Evolutionary conservation across 2,329 filamentous ascomycete genomes (phyloP).

Genomic region (Fusarium agapanthi): DNA sequence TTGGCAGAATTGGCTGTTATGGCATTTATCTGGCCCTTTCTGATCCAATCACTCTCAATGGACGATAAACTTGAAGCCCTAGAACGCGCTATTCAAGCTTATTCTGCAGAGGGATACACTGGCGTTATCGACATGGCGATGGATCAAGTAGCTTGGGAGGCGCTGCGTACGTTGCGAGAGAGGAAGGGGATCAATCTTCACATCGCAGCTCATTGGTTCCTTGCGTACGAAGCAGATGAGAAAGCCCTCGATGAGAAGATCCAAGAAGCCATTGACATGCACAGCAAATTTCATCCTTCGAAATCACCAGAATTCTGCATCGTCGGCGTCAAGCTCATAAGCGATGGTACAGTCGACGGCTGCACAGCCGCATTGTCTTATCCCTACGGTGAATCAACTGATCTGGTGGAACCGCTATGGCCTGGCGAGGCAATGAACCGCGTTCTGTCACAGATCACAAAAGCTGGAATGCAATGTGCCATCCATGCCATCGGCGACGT

Average conservation of each 20-base stretch:
- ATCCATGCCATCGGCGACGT: slow-evolving; percentile 73
- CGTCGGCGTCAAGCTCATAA: slow-evolving; percentile 71
- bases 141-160: slow-evolving; percentile 58
- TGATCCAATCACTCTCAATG: slow-evolving; percentile 51
- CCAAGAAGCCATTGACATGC: slow-evolving; percentile 54
- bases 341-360: slow-evolving; percentile 71
- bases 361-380: slow-evolving; percentile 69
- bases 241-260: slow-evolving; percentile 51
- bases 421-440: slow-evolving; percentile 57
- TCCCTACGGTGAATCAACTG: slow-evolving; percentile 62
- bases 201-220: slow-evolving; percentile 57
- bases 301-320: slow-evolving; percentile 49
- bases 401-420: slow-evolving; percentile 63
- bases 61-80: slow-evolving; percentile 54
- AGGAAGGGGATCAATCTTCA: slow-evolving; percentile 50
- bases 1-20: slow-evolving; percentile 56
- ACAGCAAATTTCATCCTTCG: slow-evolving; percentile 39
- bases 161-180: slow-evolving; percentile 49
- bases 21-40: slow-evolving; percentile 58
- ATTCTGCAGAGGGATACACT: slow-evolving; percentile 57
- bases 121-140: slow-evolving; percentile 64
- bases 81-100: slow-evolving; percentile 54
- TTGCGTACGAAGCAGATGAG: slow-evolving; percentile 49
- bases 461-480: slow-evolving; percentile 66
- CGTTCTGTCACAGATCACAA: slow-evolving; percentile 63